Evolutionary conservation across 1,284 basidiomycete species (phyloP).

Genomic region (Pterulicium gracile): DNA sequence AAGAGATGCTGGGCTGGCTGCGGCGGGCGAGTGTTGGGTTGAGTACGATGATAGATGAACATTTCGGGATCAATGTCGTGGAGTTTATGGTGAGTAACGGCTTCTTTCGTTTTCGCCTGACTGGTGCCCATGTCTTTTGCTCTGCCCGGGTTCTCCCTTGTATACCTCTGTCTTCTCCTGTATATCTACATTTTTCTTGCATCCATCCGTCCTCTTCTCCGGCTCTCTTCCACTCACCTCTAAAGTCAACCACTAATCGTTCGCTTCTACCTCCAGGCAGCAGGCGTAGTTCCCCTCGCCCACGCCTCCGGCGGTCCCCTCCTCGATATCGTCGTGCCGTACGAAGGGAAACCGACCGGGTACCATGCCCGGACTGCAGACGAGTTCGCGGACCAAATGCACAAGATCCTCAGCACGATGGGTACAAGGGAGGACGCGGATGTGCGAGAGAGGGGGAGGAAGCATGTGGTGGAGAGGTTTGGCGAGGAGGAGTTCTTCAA

Average conservation of each 20-base stretch:
- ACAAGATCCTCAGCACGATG: background rate
- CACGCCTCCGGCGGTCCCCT: slow-evolving; percentile 92
- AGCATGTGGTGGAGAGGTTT: slow-evolving; percentile 61
- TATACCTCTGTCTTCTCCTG: slow-evolving; percentile 3
- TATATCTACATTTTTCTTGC: slow-evolving; percentile 3
- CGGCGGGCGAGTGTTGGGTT: slow-evolving; percentile 74
- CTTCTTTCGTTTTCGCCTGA: slow-evolving; percentile 4
- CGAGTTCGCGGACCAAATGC: slow-evolving; percentile 59
- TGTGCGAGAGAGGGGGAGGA: slow-evolving; percentile 62
- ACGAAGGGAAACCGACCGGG: slow-evolving; percentile 63
- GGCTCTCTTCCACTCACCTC: too few species aligned
- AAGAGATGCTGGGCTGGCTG: slow-evolving; percentile 60
- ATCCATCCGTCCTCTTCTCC: too few species aligned
- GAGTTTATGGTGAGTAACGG: slow-evolving; percentile 79
- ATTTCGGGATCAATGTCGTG: slow-evolving; percentile 97
- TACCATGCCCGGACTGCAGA: slow-evolving; percentile 70
- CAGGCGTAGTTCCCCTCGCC: slow-evolving; percentile 85
- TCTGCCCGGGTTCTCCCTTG: too few species aligned
- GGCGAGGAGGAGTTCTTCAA: slow-evolving; percentile 69
- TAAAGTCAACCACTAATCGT: too few species aligned
- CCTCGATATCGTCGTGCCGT: slow-evolving; percentile 83
- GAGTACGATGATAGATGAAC: slow-evolving; percentile 98
- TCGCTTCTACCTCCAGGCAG: too few species aligned
- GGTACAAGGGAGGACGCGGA: slow-evolving; percentile 40
- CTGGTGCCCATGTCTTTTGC: background rate